These are phyloP conservation scores for Heterobasidion irregulare DNA, from an alignment of 1,284 basidiomycete species.

Conservation along the genomic window DNA sequence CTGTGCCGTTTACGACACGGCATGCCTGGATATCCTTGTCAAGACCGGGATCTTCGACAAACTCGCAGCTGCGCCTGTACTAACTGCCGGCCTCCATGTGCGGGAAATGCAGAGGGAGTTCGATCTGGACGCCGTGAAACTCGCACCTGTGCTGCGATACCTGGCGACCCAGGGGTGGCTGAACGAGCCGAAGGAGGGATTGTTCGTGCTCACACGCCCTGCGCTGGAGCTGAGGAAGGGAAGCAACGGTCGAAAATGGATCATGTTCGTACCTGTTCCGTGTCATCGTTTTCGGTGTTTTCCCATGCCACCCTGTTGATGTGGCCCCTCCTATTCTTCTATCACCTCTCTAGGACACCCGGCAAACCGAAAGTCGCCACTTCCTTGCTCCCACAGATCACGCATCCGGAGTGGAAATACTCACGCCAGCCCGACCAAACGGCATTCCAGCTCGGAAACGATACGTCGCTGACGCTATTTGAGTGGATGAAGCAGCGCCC, in stretches of 20 bases:
- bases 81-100: constrained; percentile 9
- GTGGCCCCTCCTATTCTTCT: background rate
- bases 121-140: constrained; percentile 14
- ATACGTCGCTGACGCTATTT: constrained; percentile 15
- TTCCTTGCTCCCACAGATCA: constrained; percentile 13
- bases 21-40: constrained; percentile 16
- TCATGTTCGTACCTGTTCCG: constrained; percentile 9
- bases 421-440: constrained; percentile 13
- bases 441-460: constrained; percentile 16
- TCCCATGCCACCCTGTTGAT: background rate
- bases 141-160: constrained; percentile 14
- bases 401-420: constrained; percentile 17
- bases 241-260: constrained; percentile 15
- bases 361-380: constrained; percentile 15
- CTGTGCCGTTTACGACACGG: constrained; percentile 16
- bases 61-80: constrained; percentile 9
- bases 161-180: constrained; percentile 17
- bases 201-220: constrained; percentile 15
- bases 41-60: constrained; percentile 15
- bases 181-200: constrained; percentile 12
- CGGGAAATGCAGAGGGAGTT: constrained; percentile 12
- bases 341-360: constrained; percentile 11
- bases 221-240: constrained; percentile 15
- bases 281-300: background rate
- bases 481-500: constrained; percentile 10